phyloP scores from a whole-genome alignment of 805 yeast genomes.

The Myxozyma kluyveri region DNA sequence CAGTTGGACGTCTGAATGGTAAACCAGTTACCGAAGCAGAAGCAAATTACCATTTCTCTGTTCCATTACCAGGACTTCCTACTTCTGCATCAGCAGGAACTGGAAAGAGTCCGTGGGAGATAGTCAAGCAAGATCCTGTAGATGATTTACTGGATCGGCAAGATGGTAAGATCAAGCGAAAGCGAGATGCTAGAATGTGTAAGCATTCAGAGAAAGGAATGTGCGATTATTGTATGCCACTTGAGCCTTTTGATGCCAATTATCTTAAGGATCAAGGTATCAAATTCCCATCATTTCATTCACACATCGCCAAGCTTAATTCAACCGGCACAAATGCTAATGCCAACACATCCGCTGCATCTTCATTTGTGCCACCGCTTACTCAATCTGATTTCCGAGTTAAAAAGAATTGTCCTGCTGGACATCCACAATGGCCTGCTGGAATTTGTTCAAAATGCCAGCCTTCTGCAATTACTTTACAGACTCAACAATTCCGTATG shows the following conservation, averaged over 20 bases:
- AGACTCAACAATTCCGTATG: slow-evolving; percentile 87
- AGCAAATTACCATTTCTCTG: slow-evolving; percentile 6
- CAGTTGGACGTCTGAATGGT: slow-evolving; percentile 26
- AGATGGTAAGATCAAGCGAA: slow-evolving; percentile 70
- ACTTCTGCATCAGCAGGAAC: background rate
- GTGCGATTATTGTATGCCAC: slow-evolving; percentile 96
- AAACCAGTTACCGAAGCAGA: slow-evolving; percentile 29
- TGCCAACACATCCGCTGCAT: slow-evolving; percentile 30
- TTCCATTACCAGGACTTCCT: slow-evolving; percentile 8
- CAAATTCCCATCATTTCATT: slow-evolving; percentile 85
- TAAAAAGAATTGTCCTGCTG: slow-evolving; percentile 59
- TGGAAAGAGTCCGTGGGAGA: slow-evolving; percentile 21
- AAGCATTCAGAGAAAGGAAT: slow-evolving; percentile 89
- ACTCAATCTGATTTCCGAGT: slow-evolving; percentile 69
- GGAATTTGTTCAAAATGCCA: slow-evolving; percentile 97
- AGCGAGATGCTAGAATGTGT: slow-evolving; percentile 58
- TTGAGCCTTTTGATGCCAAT: slow-evolving; percentile 89
- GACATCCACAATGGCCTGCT: slow-evolving; percentile 90
- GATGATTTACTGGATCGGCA: slow-evolving; percentile 65
- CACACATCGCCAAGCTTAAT: slow-evolving; percentile 71
- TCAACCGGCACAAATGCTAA: slow-evolving; percentile 58
- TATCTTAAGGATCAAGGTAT: slow-evolving; percentile 73
- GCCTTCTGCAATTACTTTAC: slow-evolving; percentile 90
- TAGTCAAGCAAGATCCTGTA: slow-evolving; percentile 55
- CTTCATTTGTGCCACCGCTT: slow-evolving; percentile 78